A percentile compares a stretch with the other conserved stretches of the same genome.
Evolutionary conservation across 2,329 filamentous ascomycete genomes (phyloP).

Genomic region (Fusarium caatingaense): DNA sequence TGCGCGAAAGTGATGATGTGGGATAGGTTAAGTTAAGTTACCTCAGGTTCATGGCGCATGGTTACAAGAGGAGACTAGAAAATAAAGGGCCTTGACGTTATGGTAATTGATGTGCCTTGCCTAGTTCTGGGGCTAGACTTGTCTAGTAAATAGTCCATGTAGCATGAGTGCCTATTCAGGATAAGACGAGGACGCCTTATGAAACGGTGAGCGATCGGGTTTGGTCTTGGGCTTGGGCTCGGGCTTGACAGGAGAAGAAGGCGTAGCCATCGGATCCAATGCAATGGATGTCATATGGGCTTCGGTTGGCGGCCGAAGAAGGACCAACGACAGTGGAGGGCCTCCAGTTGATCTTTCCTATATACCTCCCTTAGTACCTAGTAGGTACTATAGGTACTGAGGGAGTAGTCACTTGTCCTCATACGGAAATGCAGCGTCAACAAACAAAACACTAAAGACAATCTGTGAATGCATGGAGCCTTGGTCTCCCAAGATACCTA

Average conservation of each 20-base stretch:
- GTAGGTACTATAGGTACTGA: too few relatives aligned
- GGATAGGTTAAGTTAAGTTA: conserved; percentile 3
- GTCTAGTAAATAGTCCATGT: conserved; percentile 16
- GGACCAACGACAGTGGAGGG: conserved; percentile 8
- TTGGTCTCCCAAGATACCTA: too few relatives aligned
- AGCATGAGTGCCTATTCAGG: conserved; percentile 31
- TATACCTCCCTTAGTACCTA: too few relatives aligned
- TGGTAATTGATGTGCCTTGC: conserved; percentile 27
- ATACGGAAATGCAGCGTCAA: not conserved
- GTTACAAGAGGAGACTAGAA: conserved; percentile 13
- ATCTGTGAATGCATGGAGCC: not conserved
- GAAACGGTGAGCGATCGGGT: conserved; percentile 29
- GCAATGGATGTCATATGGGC: conserved; percentile 15
- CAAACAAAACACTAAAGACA: conserved; percentile 8
- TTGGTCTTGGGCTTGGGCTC: not conserved
- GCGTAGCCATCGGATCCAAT: not conserved
- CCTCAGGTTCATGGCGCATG: not conserved
- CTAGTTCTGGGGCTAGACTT: conserved; percentile 21
- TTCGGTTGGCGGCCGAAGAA: conserved; percentile 24
- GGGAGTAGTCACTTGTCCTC: too few relatives aligned
- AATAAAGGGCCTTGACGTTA: conserved; percentile 22
- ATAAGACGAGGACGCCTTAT: conserved; percentile 27
- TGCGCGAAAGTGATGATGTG: conserved; percentile 19
- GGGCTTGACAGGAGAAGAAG: not conserved
- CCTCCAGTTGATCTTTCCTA: too few relatives aligned